Conservation (phyloP, 805 yeast species). For the Blastobotrys terrestris region DNA sequence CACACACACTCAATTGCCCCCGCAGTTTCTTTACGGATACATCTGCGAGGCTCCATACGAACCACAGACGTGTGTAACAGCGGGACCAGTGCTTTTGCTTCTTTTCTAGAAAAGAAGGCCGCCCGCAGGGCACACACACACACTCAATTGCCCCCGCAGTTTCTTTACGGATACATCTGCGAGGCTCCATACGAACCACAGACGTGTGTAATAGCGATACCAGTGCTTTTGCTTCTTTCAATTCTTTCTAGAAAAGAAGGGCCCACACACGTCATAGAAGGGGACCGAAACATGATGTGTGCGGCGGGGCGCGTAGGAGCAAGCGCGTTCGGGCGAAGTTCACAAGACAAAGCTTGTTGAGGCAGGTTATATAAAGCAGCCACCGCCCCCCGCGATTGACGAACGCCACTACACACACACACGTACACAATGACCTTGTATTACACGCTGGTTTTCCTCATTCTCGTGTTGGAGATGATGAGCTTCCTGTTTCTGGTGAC, state of each 20-base stretch:
- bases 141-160: no score
- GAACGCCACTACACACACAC: not conserved
- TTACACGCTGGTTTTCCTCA: slow-evolving; percentile 55
- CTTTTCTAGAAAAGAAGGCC: no score
- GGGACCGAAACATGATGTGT: not conserved
- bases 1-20: no score
- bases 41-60: no score
- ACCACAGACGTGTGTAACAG: no score
- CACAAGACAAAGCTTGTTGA: not conserved
- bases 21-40: no score
- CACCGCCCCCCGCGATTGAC: not conserved
- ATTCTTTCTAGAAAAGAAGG: not conserved
- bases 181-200: no score
- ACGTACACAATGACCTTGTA: slow-evolving; percentile 36
- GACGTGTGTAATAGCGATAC: no score
- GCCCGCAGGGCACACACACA: no score
- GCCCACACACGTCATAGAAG: not conserved
- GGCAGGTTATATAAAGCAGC: not conserved
- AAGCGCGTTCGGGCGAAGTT: not conserved
- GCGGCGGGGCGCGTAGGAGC: not conserved
- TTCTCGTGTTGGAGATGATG: slow-evolving; percentile 71
- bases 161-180: no score
- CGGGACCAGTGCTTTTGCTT: no score
- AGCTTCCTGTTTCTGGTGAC: slow-evolving; percentile 73
- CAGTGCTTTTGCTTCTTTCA: no score